These are phyloP conservation scores for Pseudogymnoascus pannorum DNA, from an alignment of 2,329 filamentous ascomycete species.

Conservation along the genomic window DNA sequence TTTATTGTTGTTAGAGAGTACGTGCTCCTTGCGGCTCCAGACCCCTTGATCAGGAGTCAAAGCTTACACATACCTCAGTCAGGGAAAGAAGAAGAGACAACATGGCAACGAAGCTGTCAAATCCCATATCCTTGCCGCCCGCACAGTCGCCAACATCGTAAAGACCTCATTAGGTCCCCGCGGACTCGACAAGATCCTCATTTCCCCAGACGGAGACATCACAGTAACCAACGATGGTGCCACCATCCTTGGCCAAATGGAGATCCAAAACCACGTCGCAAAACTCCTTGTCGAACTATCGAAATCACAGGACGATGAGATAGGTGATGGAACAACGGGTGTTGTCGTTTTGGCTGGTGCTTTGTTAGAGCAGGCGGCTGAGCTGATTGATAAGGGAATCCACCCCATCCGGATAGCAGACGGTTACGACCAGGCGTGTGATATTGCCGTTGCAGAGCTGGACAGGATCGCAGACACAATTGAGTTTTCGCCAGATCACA, in stretches of 20 bases:
- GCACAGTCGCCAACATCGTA: conserved; percentile 93
- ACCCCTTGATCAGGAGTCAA: conserved; percentile 18
- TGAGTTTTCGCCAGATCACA: conserved; percentile 73
- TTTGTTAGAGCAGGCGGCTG: conserved; percentile 89
- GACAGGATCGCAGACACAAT: conserved; percentile 91
- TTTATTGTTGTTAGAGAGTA: conserved; percentile 99
- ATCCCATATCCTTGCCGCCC: conserved; percentile 92
- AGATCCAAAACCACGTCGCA: conserved; percentile 96
- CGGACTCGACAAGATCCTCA: conserved; percentile 97
- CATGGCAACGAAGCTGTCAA: conserved; percentile 97
- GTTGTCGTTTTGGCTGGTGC: conserved; percentile 94
- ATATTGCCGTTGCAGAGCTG: conserved; percentile 87
- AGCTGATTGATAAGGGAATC: conserved; percentile 99
- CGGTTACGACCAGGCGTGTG: conserved; percentile 94
- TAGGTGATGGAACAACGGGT: conserved; percentile 95
- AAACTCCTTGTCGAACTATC: conserved; percentile 95
- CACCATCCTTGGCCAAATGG: conserved; percentile 96
- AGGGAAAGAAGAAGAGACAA: conserved; percentile 95
- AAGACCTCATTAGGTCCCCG: conserved; percentile 94
- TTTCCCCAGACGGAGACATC: conserved; percentile 97
- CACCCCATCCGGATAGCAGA: conserved; percentile 98
- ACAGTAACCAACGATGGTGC: conserved; percentile 99
- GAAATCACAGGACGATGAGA: conserved; percentile 98
- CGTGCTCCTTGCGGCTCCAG: conserved; percentile 31
- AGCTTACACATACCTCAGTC: conserved; percentile 45